phyloP scores from a whole-genome alignment of 78 protist species.

The Chrysochromulina tobinii region DNA sequence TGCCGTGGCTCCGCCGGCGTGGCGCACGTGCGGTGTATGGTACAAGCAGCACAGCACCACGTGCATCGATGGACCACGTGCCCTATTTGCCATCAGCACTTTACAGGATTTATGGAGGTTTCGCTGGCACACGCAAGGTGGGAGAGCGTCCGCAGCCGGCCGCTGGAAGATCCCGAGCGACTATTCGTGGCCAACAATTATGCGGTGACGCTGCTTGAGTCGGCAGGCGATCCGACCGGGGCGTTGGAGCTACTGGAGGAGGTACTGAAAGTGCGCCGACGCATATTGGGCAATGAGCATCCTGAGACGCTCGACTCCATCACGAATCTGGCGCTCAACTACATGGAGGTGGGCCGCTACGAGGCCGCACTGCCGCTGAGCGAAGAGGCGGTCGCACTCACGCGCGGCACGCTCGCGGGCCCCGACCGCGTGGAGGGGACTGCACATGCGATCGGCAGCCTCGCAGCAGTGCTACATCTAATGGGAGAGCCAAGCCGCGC shows the following conservation, averaged over 20 bases:
- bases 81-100: not conserved
- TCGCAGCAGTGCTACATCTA: not conserved
- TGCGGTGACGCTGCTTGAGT: conserved; percentile 4
- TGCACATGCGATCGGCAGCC: not conserved
- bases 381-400: not conserved
- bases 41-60: not conserved
- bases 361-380: conserved; percentile 6
- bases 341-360: not conserved
- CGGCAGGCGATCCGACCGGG: not conserved
- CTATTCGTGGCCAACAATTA: not conserved
- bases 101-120: not conserved
- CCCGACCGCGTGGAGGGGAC: not conserved
- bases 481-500: not conserved
- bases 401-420: not conserved
- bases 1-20: not conserved
- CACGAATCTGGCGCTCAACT: conserved; percentile 6
- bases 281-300: not conserved
- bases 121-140: not conserved
- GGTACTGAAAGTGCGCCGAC: not conserved
- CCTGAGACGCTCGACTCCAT: conserved; percentile 21
- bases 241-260: conserved; percentile 2
- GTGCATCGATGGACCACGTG: conserved; percentile 6
- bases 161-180: not conserved
- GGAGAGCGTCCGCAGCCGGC: conserved; percentile 1
- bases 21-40: conserved; percentile 14